These are phyloP conservation scores for Albatrellus ellisii DNA, from an alignment of 768 basidiomycete species.

Conservation along the genomic window DNA sequence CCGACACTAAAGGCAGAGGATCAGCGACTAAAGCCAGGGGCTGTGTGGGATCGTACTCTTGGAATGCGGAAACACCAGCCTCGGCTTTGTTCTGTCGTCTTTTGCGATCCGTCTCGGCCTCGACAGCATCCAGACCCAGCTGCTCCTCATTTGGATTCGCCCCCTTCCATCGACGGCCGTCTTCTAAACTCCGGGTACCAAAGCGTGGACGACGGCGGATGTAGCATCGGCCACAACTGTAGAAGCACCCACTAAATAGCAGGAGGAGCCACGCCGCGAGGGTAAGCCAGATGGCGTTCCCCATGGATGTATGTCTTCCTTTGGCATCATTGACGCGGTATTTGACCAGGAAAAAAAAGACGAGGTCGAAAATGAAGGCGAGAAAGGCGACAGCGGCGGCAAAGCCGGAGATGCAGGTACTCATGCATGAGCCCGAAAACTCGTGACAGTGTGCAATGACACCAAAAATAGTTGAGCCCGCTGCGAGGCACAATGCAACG, in stretches of 20 bases:
- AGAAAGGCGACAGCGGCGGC: constrained; percentile 67
- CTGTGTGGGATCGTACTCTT: constrained; percentile 45
- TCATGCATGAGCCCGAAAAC: constrained; percentile 76
- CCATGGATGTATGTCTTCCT: constrained; percentile 69
- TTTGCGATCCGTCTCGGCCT: constrained; percentile 78
- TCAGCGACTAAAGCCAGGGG: too few relatives aligned
- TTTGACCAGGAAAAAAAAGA: constrained; percentile 82
- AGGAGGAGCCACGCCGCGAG: constrained; percentile 76
- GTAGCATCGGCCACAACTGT: constrained; percentile 74
- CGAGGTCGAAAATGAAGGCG: constrained; percentile 90
- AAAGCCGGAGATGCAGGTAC: constrained; percentile 69
- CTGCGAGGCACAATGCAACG: constrained; percentile 67
- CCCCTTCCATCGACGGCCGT: too few relatives aligned
- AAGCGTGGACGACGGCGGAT: constrained; percentile 41
- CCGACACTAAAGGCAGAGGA: too few relatives aligned
- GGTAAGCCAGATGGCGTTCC: constrained; percentile 84
- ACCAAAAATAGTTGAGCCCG: constrained; percentile 64
- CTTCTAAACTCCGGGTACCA: too few relatives aligned
- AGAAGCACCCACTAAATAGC: constrained; percentile 88
- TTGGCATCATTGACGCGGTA: constrained; percentile 61
- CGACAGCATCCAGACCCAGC: constrained; percentile 72
- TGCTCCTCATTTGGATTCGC: constrained; percentile 48
- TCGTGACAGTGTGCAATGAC: constrained; percentile 81
- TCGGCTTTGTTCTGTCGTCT: constrained; percentile 47
- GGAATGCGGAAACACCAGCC: constrained; percentile 62